These are phyloP conservation scores for Leccinum subgranulosum DNA, from an alignment of 768 basidiomycete genomes.

Conservation along the genomic window DNA sequence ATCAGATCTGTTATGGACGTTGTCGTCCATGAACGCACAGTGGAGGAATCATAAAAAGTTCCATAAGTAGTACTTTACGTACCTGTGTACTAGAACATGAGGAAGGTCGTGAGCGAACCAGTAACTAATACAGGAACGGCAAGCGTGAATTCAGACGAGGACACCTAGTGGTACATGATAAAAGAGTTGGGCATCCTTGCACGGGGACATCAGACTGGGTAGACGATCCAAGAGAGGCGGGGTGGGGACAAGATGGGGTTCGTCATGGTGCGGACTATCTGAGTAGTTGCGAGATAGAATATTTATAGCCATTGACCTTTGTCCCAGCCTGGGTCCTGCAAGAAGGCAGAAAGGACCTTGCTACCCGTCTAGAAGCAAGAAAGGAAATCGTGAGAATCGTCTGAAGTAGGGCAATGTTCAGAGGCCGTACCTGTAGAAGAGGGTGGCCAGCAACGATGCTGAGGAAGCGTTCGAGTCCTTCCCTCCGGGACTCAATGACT, in stretches of 20 bases:
- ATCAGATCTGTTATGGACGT: conserved; percentile 71
- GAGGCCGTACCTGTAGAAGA: conserved; percentile 73
- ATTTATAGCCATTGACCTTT: conserved; percentile 70
- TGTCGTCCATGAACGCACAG: conserved; percentile 57
- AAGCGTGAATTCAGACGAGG: conserved; percentile 8
- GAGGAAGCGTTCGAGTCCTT: conserved; percentile 92
- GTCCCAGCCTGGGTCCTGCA: conserved; percentile 94
- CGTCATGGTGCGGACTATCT: not conserved
- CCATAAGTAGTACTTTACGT: conserved; percentile 13
- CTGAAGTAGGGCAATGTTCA: not conserved
- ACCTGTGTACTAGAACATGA: conserved; percentile 11
- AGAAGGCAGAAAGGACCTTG: conserved; percentile 92
- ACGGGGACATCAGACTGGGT: not conserved
- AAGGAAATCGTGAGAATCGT: conserved; percentile 5
- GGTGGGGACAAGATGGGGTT: not conserved
- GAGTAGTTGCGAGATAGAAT: not conserved
- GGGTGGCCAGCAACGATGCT: conserved; percentile 98
- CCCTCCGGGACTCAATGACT: conserved; percentile 87
- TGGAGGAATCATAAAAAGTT: conserved; percentile 2
- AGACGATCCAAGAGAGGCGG: not conserved
- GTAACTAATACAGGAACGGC: conserved; percentile 22
- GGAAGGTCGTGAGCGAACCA: conserved; percentile 13
- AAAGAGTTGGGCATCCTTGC: conserved; percentile 11
- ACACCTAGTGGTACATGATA: conserved; percentile 21
- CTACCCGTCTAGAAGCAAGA: conserved; percentile 70